These are phyloP conservation scores for Aspergillaceae sp. DNA, from an alignment of 2,329 filamentous ascomycete genomes.

Conservation along the genomic window DNA sequence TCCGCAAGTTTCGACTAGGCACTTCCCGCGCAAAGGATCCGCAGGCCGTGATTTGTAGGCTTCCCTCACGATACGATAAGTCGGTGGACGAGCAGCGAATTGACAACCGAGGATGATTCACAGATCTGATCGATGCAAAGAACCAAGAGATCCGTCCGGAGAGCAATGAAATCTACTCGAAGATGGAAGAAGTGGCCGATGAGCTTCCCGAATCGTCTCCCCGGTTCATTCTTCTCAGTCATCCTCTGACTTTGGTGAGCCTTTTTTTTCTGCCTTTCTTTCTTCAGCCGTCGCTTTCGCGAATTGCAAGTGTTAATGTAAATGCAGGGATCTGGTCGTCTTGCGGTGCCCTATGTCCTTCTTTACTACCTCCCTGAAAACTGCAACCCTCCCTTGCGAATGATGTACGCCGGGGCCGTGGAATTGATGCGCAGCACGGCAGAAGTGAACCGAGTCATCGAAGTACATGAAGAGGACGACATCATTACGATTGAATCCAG, in stretches of 20 bases:
- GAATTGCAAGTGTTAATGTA: too few relatives aligned
- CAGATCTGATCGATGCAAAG: conserved; percentile 84
- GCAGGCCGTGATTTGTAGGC: conserved; percentile 90
- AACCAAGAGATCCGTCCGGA: conserved; percentile 83
- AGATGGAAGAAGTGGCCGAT: conserved; percentile 71
- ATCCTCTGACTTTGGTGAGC: conserved; percentile 74
- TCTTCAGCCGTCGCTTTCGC: neutral
- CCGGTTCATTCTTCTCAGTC: conserved; percentile 80
- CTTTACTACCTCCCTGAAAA: conserved; percentile 91
- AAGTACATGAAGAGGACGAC: conserved; percentile 73
- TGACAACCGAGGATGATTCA: conserved; percentile 18
- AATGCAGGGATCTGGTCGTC: conserved; percentile 64
- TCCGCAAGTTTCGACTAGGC: conserved; percentile 87
- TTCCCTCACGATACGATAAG: conserved; percentile 1
- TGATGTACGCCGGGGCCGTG: conserved; percentile 94
- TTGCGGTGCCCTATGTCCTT: conserved; percentile 87
- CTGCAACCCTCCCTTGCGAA: conserved; percentile 75
- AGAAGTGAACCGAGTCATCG: conserved; percentile 79
- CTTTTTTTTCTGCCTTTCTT: neutral
- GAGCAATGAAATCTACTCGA: conserved; percentile 71
- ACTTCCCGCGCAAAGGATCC: conserved; percentile 80
- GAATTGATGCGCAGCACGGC: conserved; percentile 90
- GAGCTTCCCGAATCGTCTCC: conserved; percentile 89
- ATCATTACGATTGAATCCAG: conserved; percentile 70
- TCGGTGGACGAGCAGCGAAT: neutral